phyloP scores from a whole-genome alignment of 1,284 basidiomycete genomes.

The Moesziomyces aphidis region DNA sequence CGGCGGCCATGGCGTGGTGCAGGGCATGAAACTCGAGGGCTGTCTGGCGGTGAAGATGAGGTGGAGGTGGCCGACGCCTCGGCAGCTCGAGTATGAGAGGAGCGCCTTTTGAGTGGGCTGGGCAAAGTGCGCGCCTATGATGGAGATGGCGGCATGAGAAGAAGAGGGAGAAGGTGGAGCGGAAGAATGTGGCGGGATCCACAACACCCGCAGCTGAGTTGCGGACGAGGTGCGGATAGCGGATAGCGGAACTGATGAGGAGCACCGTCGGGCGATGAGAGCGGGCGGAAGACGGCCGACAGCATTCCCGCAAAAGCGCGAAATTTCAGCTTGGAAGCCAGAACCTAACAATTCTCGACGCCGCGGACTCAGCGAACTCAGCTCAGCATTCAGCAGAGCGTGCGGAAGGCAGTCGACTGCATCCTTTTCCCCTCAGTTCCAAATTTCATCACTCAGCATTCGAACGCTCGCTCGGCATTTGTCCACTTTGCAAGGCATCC shows the following conservation, averaged over 20 bases:
- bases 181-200: conserved; percentile 10
- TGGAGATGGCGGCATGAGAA: background rate
- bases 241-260: conserved; percentile 5
- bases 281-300: background rate
- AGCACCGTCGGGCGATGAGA: conserved; percentile 8
- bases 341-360: background rate
- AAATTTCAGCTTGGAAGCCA: background rate
- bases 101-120: background rate
- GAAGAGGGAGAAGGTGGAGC: conserved; percentile 1
- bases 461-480: background rate
- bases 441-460: background rate
- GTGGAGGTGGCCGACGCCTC: conserved; percentile 3
- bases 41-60: conserved; percentile 19
- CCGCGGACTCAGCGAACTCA: background rate
- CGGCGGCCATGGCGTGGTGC: conserved; percentile 26
- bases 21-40: conserved; percentile 13
- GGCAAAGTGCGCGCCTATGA: conserved; percentile 4
- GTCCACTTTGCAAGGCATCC: too few species aligned
- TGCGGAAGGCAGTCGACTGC: background rate
- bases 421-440: background rate
- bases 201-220: conserved; percentile 1
- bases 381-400: conserved; percentile 3
- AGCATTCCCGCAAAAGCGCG: conserved; percentile 21
- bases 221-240: background rate
- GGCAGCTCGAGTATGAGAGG: conserved; percentile 4